Conservation (phyloP, 306 rosid species). For the Adenanthera pavonina region DNA sequence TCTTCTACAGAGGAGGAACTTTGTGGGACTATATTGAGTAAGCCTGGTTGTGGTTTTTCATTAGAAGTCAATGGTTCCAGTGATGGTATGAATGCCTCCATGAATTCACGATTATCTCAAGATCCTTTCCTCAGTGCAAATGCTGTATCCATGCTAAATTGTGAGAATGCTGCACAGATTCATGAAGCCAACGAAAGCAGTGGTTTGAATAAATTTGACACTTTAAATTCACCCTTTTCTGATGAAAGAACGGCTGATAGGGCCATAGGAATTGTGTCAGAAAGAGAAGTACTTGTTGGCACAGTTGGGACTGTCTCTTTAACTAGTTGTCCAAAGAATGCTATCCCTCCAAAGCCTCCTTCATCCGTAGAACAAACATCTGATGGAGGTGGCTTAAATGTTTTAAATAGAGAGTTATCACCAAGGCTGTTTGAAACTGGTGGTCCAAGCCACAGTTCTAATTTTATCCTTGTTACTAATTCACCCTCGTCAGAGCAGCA, state of each 20-base stretch:
- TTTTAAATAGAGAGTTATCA: neutral
- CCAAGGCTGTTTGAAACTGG: neutral
- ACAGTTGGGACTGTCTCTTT: no score
- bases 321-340: no score
- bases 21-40: neutral
- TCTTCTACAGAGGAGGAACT: neutral
- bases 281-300: neutral
- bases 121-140: neutral
- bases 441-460: neutral
- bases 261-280: neutral
- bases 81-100: conserved; percentile 14
- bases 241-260: neutral
- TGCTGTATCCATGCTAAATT: neutral
- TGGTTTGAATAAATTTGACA: neutral
- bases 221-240: neutral
- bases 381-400: no score
- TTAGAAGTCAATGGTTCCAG: conserved; percentile 10
- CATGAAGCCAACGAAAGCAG: neutral
- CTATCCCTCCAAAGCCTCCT: no score
- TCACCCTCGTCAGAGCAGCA: conserved; percentile 29
- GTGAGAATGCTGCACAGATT: neutral
- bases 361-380: no score
- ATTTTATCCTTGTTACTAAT: neutral
- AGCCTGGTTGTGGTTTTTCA: neutral
- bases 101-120: conserved; percentile 17